phyloP scores from a whole-genome alignment of 768 basidiomycete species.

The Suillus brevipes region DNA sequence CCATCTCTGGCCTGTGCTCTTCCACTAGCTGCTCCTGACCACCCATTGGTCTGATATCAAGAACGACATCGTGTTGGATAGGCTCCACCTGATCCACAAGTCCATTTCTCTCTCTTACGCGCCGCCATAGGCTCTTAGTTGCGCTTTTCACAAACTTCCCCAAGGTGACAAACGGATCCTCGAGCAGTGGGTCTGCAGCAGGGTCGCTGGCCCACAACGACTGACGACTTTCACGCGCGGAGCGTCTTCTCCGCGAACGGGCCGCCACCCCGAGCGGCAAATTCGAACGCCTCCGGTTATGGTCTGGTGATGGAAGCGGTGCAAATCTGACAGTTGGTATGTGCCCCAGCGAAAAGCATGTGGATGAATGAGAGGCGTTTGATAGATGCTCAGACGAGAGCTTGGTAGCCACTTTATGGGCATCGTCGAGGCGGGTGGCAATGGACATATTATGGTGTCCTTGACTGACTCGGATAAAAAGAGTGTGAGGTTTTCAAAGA shows the following conservation, averaged over 20 bases:
- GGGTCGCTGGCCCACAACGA: conserved; percentile 24
- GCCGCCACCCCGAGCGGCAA: conserved; percentile 58
- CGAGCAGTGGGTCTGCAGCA: conserved; percentile 31
- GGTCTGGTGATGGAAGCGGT: conserved; percentile 54
- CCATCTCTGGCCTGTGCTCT: not conserved
- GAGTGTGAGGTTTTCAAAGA: not conserved
- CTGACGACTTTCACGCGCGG: conserved; percentile 16
- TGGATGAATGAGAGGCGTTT: conserved; percentile 14
- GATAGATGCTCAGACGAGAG: conserved; percentile 17
- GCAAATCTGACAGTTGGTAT: conserved; percentile 53
- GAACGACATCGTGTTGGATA: conserved; percentile 11
- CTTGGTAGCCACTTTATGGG: conserved; percentile 17
- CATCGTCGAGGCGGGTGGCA: conserved; percentile 11
- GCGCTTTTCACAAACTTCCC: conserved; percentile 54
- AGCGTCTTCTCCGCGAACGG: conserved; percentile 30
- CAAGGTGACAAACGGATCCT: conserved; percentile 50
- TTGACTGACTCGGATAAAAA: not conserved
- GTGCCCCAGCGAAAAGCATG: conserved; percentile 15
- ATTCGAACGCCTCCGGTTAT: conserved; percentile 47
- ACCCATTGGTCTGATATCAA: conserved; percentile 28
- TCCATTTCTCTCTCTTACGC: conserved; percentile 41
- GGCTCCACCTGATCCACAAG: conserved; percentile 14
- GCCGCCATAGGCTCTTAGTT: conserved; percentile 41
- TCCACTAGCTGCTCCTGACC: conserved; percentile 24
- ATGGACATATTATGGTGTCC: conserved; percentile 5